Evolutionary conservation across 2,329 filamentous ascomycete genomes (phyloP).

Genomic region (Escovopsis weberi): DNA sequence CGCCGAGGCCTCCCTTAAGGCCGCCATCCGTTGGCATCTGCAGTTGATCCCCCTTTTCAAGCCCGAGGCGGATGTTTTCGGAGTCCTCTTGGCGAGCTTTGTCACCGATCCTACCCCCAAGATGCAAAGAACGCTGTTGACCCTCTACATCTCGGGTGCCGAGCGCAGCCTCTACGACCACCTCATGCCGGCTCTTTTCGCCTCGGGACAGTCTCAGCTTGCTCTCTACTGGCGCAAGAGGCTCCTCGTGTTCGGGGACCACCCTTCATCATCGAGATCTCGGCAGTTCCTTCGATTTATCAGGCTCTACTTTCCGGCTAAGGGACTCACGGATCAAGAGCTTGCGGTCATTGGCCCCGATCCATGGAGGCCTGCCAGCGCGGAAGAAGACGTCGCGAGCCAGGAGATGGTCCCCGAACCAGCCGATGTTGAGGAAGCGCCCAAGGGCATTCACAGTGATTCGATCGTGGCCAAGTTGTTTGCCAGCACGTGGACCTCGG

Average conservation of each 20-base stretch:
- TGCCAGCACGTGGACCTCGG: slow-evolving; percentile 53
- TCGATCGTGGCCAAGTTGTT: slow-evolving; percentile 69
- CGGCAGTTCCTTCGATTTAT: slow-evolving; percentile 35
- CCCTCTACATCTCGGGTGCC: slow-evolving; percentile 29
- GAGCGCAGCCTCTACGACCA: slow-evolving; percentile 34
- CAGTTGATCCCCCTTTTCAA: slow-evolving; percentile 28
- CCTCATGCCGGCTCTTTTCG: slow-evolving; percentile 36
- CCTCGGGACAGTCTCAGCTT: slow-evolving; percentile 27
- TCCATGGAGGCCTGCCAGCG: background rate
- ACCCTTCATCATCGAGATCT: slow-evolving; percentile 25
- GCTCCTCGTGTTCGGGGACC: slow-evolving; percentile 26
- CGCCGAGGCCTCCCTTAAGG: slow-evolving; percentile 20
- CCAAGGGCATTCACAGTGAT: slow-evolving; percentile 15
- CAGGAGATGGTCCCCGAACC: too few species aligned
- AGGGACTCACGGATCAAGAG: slow-evolving; percentile 24
- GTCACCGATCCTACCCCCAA: slow-evolving; percentile 21
- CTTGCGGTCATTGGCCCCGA: slow-evolving; percentile 9
- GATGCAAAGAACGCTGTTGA: slow-evolving; percentile 25
- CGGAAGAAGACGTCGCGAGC: too few species aligned
- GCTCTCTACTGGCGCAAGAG: slow-evolving; percentile 34
- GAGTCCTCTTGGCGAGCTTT: slow-evolving; percentile 28
- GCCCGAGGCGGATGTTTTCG: slow-evolving; percentile 26
- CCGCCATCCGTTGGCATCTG: slow-evolving; percentile 33
- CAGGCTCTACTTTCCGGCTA: slow-evolving; percentile 28
- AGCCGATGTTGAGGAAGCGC: background rate